phyloP scores from a whole-genome alignment of 1,284 basidiomycete species.

The Boletus coffeatus region DNA sequence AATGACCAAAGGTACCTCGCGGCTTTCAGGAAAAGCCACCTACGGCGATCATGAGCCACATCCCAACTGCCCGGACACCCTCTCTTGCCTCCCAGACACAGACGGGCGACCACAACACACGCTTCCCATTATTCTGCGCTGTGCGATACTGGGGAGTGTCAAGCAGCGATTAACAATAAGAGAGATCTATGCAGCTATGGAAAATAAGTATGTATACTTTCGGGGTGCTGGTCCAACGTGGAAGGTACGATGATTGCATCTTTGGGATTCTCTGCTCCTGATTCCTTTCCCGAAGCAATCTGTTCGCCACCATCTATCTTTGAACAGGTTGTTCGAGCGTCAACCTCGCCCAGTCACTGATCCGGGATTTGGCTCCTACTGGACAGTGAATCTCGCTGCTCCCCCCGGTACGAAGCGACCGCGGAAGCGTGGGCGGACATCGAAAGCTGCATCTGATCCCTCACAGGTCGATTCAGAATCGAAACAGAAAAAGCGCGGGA shows the following conservation, averaged over 20 bases:
- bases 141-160: slow-evolving; percentile 71
- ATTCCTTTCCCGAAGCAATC: slow-evolving; percentile 56
- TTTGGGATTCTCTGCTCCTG: not conserved
- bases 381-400: slow-evolving; percentile 75
- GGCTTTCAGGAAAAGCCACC: slow-evolving; percentile 7
- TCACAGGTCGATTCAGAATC: slow-evolving; percentile 14
- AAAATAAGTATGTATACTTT: slow-evolving; percentile 75
- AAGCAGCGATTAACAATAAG: slow-evolving; percentile 72
- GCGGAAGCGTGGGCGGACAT: slow-evolving; percentile 66
- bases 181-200: slow-evolving; percentile 79
- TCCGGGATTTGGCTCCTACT: slow-evolving; percentile 78
- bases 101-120: slow-evolving; percentile 74
- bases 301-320: slow-evolving; percentile 72
- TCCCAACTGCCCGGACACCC: slow-evolving; percentile 67
- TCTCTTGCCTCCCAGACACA: slow-evolving; percentile 71
- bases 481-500: slow-evolving; percentile 39
- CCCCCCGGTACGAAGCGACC: slow-evolving; percentile 79
- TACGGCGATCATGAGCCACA: slow-evolving; percentile 51
- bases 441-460: slow-evolving; percentile 37
- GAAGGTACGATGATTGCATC: slow-evolving; percentile 49
- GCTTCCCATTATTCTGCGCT: slow-evolving; percentile 73
- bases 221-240: slow-evolving; percentile 71
- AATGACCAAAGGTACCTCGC: slow-evolving; percentile 4
- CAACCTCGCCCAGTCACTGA: slow-evolving; percentile 74
- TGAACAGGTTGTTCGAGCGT: slow-evolving; percentile 74